A percentile compares a stretch with the other conserved stretches of the same genome.
These are phyloP conservation scores for Fusarium tanahbumbuense DNA, from an alignment of 2,329 filamentous ascomycete genomes.

Conservation along the genomic window DNA sequence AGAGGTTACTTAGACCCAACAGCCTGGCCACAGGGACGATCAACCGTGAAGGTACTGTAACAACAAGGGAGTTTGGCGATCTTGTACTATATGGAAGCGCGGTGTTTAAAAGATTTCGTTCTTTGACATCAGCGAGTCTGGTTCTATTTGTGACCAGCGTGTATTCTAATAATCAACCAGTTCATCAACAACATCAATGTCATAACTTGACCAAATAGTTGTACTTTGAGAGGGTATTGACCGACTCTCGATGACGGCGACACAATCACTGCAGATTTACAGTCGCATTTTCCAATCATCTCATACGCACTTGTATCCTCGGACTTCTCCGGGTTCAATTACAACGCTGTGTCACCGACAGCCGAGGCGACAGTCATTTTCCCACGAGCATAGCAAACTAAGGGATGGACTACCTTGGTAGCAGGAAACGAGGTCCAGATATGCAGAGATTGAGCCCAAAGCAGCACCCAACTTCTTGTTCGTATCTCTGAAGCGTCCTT, in stretches of 20 bases:
- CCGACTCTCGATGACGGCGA: background rate
- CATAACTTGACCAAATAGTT: background rate
- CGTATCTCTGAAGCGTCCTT: background rate
- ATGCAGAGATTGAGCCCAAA: background rate
- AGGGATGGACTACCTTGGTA: background rate
- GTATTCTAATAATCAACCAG: slow-evolving; percentile 2
- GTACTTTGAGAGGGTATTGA: background rate
- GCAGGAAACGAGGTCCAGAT: background rate
- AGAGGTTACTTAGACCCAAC: background rate
- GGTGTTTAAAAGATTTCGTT: background rate
- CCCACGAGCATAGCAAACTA: background rate
- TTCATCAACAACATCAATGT: background rate
- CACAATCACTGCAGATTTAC: background rate
- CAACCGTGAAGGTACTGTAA: slow-evolving; percentile 16
- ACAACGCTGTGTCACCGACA: background rate
- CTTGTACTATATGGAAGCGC: slow-evolving; percentile 24
- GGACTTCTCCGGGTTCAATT: background rate
- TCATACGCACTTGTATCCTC: too few relatives aligned
- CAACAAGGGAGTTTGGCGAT: background rate
- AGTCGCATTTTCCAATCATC: background rate
- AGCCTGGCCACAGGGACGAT: background rate
- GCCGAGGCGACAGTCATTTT: background rate
- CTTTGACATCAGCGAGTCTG: background rate
- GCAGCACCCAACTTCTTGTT: too few relatives aligned
- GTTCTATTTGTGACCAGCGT: background rate